phyloP scores from a whole-genome alignment of 2,329 filamentous ascomycete genomes.

The Rhinocladiella mackenziei region DNA sequence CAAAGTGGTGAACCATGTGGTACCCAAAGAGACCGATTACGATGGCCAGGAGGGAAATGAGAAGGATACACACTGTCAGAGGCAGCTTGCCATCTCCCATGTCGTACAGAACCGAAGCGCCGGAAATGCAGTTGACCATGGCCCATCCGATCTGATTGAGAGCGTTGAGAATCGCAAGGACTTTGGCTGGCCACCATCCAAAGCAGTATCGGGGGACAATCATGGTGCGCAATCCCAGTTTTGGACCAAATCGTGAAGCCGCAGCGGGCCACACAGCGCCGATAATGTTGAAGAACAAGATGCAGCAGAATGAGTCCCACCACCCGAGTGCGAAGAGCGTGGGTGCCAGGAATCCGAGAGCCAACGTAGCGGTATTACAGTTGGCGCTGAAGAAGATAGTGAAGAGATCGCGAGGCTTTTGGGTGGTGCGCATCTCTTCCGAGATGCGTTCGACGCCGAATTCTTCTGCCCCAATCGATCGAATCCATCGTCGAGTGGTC shows the following conservation, averaged over 20 bases:
- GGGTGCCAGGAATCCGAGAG: constrained; percentile 13
- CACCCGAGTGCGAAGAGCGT: constrained; percentile 28
- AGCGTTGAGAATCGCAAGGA: constrained; percentile 25
- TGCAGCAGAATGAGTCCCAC: constrained; percentile 30
- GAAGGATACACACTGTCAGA: constrained; percentile 25
- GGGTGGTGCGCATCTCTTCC: constrained; percentile 21
- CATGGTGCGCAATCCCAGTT: constrained; percentile 34
- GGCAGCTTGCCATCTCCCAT: constrained; percentile 28
- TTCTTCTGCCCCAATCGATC: constrained; percentile 22
- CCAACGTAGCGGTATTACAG: constrained; percentile 20
- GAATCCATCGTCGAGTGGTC: constrained; percentile 17
- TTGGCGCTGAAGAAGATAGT: constrained; percentile 27
- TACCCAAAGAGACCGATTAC: constrained; percentile 29
- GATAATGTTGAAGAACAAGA: constrained; percentile 34
- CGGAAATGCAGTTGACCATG: constrained; percentile 25
- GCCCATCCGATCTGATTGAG: constrained; percentile 27
- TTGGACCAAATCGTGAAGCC: constrained; percentile 31
- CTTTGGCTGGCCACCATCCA: constrained; percentile 30
- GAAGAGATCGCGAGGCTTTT: constrained; percentile 21
- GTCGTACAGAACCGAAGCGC: constrained; percentile 27
- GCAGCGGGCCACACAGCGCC: constrained; percentile 30
- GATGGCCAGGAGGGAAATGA: constrained; percentile 25
- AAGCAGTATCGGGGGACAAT: constrained; percentile 33
- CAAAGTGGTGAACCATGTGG: constrained; percentile 11
- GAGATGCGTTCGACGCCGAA: constrained; percentile 22